These are phyloP conservation scores for Cucurbita maxima DNA, from an alignment of 306 rosid species.

Conservation along the genomic window DNA sequence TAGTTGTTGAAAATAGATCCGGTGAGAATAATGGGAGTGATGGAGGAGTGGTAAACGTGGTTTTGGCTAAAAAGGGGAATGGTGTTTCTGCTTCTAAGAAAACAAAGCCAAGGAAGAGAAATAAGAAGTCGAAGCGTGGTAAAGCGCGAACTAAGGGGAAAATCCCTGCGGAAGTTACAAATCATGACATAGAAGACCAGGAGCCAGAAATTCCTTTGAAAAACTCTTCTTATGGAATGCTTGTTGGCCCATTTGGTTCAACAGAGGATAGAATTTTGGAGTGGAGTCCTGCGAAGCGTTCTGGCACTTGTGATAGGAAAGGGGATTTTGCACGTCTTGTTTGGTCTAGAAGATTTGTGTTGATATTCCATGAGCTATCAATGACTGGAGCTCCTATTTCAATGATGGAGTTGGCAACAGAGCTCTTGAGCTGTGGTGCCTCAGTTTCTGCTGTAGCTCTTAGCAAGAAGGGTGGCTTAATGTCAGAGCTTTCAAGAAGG, in stretches of 20 bases:
- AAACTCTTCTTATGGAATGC: slow-evolving; percentile 64
- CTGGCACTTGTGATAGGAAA: slow-evolving; percentile 55
- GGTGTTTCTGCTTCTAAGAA: slow-evolving; percentile 25
- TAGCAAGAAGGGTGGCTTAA: slow-evolving; percentile 83
- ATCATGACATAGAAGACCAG: slow-evolving; percentile 31
- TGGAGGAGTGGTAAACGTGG: slow-evolving; percentile 23
- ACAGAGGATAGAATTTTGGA: slow-evolving; percentile 55
- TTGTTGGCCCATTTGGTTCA: slow-evolving; percentile 80
- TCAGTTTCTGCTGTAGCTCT: slow-evolving; percentile 75
- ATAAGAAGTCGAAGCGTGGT: slow-evolving; percentile 22
- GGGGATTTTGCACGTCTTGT: slow-evolving; percentile 58
- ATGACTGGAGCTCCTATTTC: slow-evolving; percentile 95
- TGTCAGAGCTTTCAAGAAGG: slow-evolving; percentile 72
- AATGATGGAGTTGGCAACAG: slow-evolving; percentile 89
- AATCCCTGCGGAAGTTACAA: slow-evolving; percentile 18
- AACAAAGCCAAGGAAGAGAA: slow-evolving; percentile 34
- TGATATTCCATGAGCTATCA: slow-evolving; percentile 86
- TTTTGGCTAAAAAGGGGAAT: slow-evolving; percentile 33
- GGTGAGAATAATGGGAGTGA: slow-evolving; percentile 11
- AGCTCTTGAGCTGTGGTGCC: slow-evolving; percentile 79
- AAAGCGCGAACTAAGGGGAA: slow-evolving; percentile 40
- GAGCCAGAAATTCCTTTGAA: slow-evolving; percentile 46
- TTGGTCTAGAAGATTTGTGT: slow-evolving; percentile 59
- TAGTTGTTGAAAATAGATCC: slow-evolving; percentile 22
- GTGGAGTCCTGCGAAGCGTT: slow-evolving; percentile 50